These are phyloP conservation scores for Trichoderma gracile DNA, from an alignment of 2,329 filamentous ascomycete genomes.

Conservation along the genomic window DNA sequence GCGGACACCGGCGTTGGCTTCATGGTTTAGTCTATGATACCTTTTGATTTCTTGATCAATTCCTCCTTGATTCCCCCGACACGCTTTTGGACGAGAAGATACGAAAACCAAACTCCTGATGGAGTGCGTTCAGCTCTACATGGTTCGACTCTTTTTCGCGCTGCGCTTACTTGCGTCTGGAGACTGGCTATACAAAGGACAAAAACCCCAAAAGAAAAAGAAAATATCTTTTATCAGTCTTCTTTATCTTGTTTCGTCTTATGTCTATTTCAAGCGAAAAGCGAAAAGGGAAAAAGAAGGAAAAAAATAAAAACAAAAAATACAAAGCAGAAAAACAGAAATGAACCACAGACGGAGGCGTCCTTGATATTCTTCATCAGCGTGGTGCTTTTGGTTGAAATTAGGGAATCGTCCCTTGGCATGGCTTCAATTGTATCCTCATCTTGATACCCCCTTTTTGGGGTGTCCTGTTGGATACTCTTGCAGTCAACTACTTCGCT, in stretches of 20 bases:
- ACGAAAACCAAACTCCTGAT: background rate
- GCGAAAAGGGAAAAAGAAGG: too few species aligned
- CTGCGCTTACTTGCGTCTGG: background rate
- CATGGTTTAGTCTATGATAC: constrained; percentile 12
- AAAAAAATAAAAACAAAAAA: background rate
- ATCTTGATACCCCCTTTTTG: background rate
- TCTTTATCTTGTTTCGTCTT: background rate
- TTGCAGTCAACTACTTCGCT: background rate
- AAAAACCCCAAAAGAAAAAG: background rate
- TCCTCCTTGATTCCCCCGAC: constrained; percentile 11
- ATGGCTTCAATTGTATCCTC: constrained; percentile 7
- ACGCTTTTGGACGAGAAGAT: background rate
- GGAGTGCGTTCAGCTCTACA: too few species aligned
- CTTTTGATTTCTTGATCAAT: background rate
- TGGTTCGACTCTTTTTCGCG: too few species aligned
- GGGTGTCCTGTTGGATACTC: background rate
- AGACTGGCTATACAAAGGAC: background rate
- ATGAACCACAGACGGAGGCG: too few species aligned
- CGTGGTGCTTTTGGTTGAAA: constrained; percentile 12
- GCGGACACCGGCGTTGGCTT: constrained; percentile 19
- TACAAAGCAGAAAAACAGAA: too few species aligned
- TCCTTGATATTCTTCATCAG: background rate
- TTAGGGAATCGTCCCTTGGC: background rate
- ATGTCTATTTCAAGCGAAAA: background rate
- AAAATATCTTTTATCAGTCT: background rate